phyloP scores from a whole-genome alignment of 2,329 filamentous ascomycete genomes.

The Talaromyces sp. region DNA sequence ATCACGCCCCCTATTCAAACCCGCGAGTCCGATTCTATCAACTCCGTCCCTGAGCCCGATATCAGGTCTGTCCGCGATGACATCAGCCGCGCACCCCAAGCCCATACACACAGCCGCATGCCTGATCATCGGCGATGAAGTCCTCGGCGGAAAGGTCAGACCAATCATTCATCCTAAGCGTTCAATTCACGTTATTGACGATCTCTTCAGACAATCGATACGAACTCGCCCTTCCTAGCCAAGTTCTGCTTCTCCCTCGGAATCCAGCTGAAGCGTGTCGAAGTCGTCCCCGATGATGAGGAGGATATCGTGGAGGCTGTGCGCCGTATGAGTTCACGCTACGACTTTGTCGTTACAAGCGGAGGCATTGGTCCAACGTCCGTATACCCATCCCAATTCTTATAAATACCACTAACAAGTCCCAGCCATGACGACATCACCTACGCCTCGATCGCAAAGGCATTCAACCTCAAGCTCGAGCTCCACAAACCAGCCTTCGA shows the following conservation, averaged over 20 bases:
- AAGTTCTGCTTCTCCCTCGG: slow-evolving; percentile 68
- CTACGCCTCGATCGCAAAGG: slow-evolving; percentile 89
- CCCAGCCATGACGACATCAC: slow-evolving; percentile 94
- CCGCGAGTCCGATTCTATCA: slow-evolving; percentile 46
- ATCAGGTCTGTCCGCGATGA: slow-evolving; percentile 39
- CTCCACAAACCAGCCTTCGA: slow-evolving; percentile 76
- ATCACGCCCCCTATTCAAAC: slow-evolving; percentile 60
- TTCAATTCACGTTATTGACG: not conserved
- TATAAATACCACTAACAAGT: not conserved
- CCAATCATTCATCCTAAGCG: not conserved
- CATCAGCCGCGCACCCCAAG: slow-evolving; percentile 50
- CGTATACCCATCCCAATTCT: slow-evolving; percentile 37
- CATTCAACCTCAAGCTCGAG: slow-evolving; percentile 75
- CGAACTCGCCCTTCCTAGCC: slow-evolving; percentile 66
- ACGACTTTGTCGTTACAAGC: slow-evolving; percentile 94
- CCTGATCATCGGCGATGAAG: slow-evolving; percentile 95
- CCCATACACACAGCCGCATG: slow-evolving; percentile 88
- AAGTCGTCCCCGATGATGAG: slow-evolving; percentile 93
- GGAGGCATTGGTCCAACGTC: slow-evolving; percentile 95
- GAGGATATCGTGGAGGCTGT: slow-evolving; percentile 86
- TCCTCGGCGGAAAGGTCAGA: slow-evolving; percentile 86
- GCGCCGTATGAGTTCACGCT: slow-evolving; percentile 80
- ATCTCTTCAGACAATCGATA: slow-evolving; percentile 60
- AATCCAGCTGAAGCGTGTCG: slow-evolving; percentile 77
- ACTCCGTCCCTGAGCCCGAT: slow-evolving; percentile 25